Evolutionary conservation across 257 asterid genomes (phyloP), one percentile per base, ranked within the genome.

Genomic region (Jaltomata sinuosa): DNA sequence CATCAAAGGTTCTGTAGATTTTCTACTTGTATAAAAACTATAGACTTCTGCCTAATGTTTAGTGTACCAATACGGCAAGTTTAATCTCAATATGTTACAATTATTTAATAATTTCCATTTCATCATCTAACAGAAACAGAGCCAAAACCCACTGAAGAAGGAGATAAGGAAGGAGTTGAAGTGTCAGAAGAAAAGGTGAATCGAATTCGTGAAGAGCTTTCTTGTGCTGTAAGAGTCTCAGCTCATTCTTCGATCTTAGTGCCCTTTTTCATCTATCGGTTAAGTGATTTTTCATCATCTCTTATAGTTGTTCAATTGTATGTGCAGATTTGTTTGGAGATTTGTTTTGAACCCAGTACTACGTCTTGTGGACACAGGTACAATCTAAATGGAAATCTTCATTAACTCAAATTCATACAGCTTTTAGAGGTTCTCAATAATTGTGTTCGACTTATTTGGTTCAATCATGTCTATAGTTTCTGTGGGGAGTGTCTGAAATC

Each of bases 291-390:
- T 57, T 57, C 4, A 8, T 57, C 65, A 57, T 21, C 53, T 14
- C 8, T 57, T 55, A 55, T 15, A 61, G 49, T 54, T 74, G 31
- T 64, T 50, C 36, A 45, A 45, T 83, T 53, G 52, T 34, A 57
- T 76, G 87, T 19, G 84, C 95, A 96, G 99, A 92, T 96, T 54
- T 96, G 98, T 87, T 87, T 96, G 91, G 99, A 96, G 86, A 92
- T 96, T 64, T 96, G 99, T 86, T 92, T 89, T 52, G 97, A 96
- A 88, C 99, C 99, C 19, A 93, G 97, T 83, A 96, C 97, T 84
- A 96, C 99, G 12, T 89, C 97, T 85, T 96, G 99, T 89, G 99
- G 99, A 61, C 99, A 96, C 93, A 93, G 99, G 98, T 94, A 89
- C 84, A 49, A 36, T 16, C 68, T n/a, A n/a, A 52, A 61, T 49